Conservation (phyloP, 2,329 filamentous ascomycete species). For the Sclerotinia sclerotiorum region DNA sequence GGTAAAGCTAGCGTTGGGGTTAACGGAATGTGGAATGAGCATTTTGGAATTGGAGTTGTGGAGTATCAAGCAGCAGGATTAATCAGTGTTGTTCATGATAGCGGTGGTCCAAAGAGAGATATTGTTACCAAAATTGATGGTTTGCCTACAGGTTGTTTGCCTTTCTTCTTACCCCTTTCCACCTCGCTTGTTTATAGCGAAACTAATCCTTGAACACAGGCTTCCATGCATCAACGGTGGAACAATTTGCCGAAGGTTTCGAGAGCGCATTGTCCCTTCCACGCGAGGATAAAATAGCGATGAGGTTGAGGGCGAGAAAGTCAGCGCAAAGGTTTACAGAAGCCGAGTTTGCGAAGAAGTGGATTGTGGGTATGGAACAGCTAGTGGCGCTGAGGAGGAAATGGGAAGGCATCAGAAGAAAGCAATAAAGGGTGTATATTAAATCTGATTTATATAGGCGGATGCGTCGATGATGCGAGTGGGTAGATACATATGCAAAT, state of each 20-base stretch:
- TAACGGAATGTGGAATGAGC: conserved; percentile 99
- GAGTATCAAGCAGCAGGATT: conserved; percentile 96
- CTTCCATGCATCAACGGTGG: conserved; percentile 77
- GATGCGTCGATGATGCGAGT: background rate
- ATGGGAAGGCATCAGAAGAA: conserved; percentile 14
- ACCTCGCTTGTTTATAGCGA: background rate
- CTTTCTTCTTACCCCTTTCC: background rate
- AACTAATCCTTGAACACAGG: conserved; percentile 49
- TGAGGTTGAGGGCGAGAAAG: conserved; percentile 71
- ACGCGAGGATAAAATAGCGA: conserved; percentile 66
- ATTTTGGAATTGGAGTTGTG: conserved; percentile 97
- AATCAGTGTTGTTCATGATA: conserved; percentile 89
- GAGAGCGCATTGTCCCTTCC: conserved; percentile 71
- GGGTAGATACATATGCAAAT: conserved; percentile 14
- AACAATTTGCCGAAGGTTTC: conserved; percentile 80
- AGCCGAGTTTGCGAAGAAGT: conserved; percentile 76
- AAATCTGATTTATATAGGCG: background rate
- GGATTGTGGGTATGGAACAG: conserved; percentile 72
- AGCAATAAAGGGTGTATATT: background rate
- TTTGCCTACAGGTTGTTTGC: conserved; percentile 67
- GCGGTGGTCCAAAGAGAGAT: conserved; percentile 87
- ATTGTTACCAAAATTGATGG: conserved; percentile 84
- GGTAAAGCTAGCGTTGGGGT: conserved; percentile 78
- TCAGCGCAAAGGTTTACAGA: conserved; percentile 87
- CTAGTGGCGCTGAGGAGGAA: conserved; percentile 52